Evolutionary conservation across 225 moss, liverwort and hornwort genomes (phyloP).

Genomic region (Pleurozium schreberi): DNA sequence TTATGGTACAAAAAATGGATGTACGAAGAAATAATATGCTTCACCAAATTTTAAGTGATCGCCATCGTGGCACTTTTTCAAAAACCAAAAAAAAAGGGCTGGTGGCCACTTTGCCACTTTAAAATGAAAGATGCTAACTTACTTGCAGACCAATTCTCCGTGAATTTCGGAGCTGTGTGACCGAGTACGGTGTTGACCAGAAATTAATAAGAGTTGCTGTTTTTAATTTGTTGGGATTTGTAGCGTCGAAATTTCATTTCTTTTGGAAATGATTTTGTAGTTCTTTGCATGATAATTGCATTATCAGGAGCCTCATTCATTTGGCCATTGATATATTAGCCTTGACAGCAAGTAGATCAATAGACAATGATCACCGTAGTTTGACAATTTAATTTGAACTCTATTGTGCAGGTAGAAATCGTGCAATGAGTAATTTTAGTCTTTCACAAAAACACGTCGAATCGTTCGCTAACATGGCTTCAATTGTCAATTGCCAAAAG

Average conservation of each 20-base stretch:
- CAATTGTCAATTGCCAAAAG: not conserved
- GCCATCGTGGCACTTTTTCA: too few species aligned
- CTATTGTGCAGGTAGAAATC: not conserved
- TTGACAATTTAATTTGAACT: not conserved
- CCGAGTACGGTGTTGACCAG: not conserved
- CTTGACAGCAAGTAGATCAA: not conserved
- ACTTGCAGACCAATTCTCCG: not conserved
- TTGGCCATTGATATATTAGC: not conserved
- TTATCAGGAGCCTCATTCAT: not conserved
- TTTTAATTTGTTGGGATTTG: not conserved
- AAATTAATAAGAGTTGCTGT: not conserved
- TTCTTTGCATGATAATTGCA: not conserved
- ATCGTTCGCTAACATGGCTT: not conserved
- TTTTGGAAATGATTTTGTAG: too few species aligned
- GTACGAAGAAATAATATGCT: too few species aligned
- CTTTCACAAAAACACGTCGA: not conserved
- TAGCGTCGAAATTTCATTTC: not conserved
- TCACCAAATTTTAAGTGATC: too few species aligned
- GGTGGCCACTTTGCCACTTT: not conserved
- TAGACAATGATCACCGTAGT: not conserved
- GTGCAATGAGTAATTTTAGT: not conserved
- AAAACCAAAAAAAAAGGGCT: too few species aligned
- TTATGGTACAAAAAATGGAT: too few species aligned
- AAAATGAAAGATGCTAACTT: not conserved
- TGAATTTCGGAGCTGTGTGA: not conserved